These are phyloP conservation scores for Angomonas deanei DNA, from an alignment of 208 protist genomes.

Conservation along the genomic window DNA sequence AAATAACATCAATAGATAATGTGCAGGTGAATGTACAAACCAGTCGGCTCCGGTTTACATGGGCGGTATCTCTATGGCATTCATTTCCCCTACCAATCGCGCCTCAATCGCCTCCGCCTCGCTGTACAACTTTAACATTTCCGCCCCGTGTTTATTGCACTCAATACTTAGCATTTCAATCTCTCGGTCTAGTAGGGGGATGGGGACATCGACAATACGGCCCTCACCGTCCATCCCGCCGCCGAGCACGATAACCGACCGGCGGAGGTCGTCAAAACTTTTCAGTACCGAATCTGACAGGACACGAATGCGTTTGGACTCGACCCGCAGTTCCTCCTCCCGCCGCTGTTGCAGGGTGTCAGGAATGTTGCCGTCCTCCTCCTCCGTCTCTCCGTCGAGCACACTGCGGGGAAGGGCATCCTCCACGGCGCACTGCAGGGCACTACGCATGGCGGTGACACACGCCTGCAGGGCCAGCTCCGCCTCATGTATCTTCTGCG, in stretches of 20 bases:
- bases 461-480: conserved; percentile 54
- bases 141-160: conserved; percentile 37
- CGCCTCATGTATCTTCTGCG: conserved; percentile 48
- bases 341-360: conserved; percentile 65
- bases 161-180: conserved; percentile 50
- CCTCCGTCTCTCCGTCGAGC: conserved; percentile 11
- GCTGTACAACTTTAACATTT: conserved; percentile 66
- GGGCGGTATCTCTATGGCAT: conserved; percentile 29
- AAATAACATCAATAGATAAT: no score
- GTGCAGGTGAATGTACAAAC: no score
- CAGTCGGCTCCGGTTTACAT: conserved; percentile 23
- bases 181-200: conserved; percentile 48
- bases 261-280: conserved; percentile 34
- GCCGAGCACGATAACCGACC: conserved; percentile 36
- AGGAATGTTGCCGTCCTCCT: conserved; percentile 24
- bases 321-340: conserved; percentile 53
- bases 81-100: conserved; percentile 43
- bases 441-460: conserved; percentile 47
- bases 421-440: conserved; percentile 29
- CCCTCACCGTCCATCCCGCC: conserved; percentile 25
- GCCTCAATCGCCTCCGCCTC: conserved; percentile 49
- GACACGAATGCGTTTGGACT: conserved; percentile 39
- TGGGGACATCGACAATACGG: conserved; percentile 46
- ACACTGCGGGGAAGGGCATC: conserved; percentile 71
- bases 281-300: conserved; percentile 21